These are phyloP conservation scores for Apiotrichum porosum DNA, from an alignment of 1,284 basidiomycete genomes.

Conservation along the genomic window DNA sequence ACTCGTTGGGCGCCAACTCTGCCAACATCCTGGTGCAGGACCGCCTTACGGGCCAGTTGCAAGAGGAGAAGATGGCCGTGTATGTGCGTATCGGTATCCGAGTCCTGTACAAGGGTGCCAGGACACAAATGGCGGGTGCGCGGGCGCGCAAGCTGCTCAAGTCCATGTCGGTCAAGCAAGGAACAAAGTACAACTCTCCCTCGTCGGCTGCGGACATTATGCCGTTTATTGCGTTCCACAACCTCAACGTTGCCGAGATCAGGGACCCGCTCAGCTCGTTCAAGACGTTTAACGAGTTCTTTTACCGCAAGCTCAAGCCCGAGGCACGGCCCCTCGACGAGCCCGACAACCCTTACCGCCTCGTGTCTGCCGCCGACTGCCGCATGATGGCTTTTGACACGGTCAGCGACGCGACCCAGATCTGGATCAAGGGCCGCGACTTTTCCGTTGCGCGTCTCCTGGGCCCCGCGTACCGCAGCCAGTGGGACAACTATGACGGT, in stretches of 20 bases:
- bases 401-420: conserved; percentile 71
- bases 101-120: conserved; percentile 87
- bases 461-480: conserved; percentile 67
- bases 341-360: conserved; percentile 65
- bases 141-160: conserved; percentile 77
- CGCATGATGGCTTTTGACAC: conserved; percentile 89
- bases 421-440: conserved; percentile 98
- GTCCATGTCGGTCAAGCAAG: conserved; percentile 90
- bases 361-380: conserved; percentile 89
- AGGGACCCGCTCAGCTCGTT: conserved; percentile 76
- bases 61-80: conserved; percentile 89
- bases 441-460: conserved; percentile 76
- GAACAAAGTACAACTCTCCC: conserved; percentile 83
- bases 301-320: conserved; percentile 85
- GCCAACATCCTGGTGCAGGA: conserved; percentile 97
- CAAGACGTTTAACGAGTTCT: conserved; percentile 81
- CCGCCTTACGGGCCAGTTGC: conserved; percentile 78
- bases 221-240: conserved; percentile 85
- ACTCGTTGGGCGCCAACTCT: conserved; percentile 73
- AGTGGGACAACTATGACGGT: conserved; percentile 65
- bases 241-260: conserved; percentile 76
- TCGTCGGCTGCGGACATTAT: conserved; percentile 79
- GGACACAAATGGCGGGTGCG: conserved; percentile 82
- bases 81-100: conserved; percentile 91
- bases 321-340: conserved; percentile 71